Evolutionary conservation across 805 yeast genomes (phyloP), one percentile per base, ranked within the genome.

Genomic region (Wickerhamomyces bisporus): DNA sequence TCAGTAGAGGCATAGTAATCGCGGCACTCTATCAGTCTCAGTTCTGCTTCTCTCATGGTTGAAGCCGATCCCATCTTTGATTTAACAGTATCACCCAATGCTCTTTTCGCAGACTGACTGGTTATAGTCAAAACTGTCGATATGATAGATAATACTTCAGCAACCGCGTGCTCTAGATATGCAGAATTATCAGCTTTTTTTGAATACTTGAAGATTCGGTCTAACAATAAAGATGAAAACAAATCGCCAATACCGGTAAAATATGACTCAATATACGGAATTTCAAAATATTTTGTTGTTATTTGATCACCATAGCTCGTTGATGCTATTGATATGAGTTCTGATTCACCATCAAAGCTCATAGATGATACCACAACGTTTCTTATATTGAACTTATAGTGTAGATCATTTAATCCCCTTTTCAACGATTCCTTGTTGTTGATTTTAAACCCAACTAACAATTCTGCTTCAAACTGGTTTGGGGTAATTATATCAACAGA

Each of bases 201-300:
- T n/a, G 48, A 31, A n/a, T 48, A 45, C 29, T 56, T 57, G 48
- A 60, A 65, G 21, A 80, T 63, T 47, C 85, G 72, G 57, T 83
- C 94, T 6, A 86, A 49, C 24, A 88, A 58, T 28, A 89, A 58
- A 0, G 95, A 91, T 0, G 95, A 81, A 50, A 91, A 89, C 30
- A 89, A 61, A 53, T 89, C 98, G 6, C 98, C 98, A 0, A 93
- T 95, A 2, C 98, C 98, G 0, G 96, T 86, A 62, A 89, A 91
- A 57, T 91, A 87, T 5, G 91, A 80, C 38, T 81, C 77, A 30
- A 86, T 73, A 26, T 70, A 65, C 2, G 85, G 82, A 12, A 83
- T 70, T 46, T 70, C 68, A 50, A 74, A 78, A 33, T 44, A 16
- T 5, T 36, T 39, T 14, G 48, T 33, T 16, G 34, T 32, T 6